These are phyloP conservation scores for Crithidia bombi DNA, from an alignment of 208 protist species.

Conservation along the genomic window DNA sequence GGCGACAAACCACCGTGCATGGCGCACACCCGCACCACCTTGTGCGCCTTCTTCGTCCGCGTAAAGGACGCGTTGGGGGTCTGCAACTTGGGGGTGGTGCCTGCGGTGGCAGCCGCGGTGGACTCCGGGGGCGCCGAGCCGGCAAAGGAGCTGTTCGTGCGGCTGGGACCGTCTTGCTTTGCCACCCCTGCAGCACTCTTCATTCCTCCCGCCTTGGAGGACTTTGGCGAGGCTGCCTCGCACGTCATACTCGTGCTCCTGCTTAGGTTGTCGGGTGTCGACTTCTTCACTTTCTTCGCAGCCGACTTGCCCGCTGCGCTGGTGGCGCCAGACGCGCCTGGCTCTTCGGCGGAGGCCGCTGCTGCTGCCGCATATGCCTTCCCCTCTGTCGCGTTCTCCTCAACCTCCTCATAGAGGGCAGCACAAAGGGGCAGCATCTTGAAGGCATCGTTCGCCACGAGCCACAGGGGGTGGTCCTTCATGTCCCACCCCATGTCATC, in stretches of 20 bases:
- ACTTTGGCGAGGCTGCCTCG: background rate
- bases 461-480: conserved; percentile 77
- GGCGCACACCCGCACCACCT: conserved; percentile 93
- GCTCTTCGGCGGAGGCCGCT: background rate
- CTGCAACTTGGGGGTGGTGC: background rate
- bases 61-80: conserved; percentile 4
- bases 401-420: conserved; percentile 88
- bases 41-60: conserved; percentile 17
- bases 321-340: conserved; percentile 86
- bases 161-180: background rate
- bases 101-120: background rate
- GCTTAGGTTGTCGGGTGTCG: background rate
- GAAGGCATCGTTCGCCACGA: conserved; percentile 74
- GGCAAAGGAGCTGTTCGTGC: background rate
- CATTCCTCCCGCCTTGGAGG: background rate
- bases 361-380: background rate
- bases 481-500: conserved; percentile 67
- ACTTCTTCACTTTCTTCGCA: conserved; percentile 3
- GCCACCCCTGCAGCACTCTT: background rate
- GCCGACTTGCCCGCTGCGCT: background rate
- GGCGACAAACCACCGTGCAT: conserved; percentile 99
- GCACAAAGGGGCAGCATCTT: conserved; percentile 94
- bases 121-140: background rate
- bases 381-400: background rate
- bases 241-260: background rate